Evolutionary conservation across 2,329 filamentous ascomycete genomes (phyloP).

Genomic region (Fusarium sp.): DNA sequence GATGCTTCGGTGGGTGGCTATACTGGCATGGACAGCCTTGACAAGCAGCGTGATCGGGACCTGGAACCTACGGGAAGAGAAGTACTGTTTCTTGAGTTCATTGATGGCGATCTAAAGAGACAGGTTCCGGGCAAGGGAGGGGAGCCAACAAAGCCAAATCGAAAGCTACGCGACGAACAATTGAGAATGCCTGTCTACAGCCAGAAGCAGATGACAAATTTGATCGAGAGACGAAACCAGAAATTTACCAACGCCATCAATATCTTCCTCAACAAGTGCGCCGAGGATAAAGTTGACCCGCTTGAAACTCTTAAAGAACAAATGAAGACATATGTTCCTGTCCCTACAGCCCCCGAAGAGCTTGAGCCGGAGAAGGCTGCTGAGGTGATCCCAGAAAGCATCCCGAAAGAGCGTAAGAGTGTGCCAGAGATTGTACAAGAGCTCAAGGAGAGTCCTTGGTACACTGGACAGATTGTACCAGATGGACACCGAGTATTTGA

Average conservation of each 20-base stretch:
- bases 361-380: conserved; percentile 50
- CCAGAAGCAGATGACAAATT: conserved; percentile 88
- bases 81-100: conserved; percentile 90
- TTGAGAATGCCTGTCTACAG: conserved; percentile 93
- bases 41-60: conserved; percentile 39
- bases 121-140: conserved; percentile 80
- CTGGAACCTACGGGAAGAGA: conserved; percentile 63
- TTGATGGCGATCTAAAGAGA: conserved; percentile 90
- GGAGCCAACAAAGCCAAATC: conserved; percentile 75
- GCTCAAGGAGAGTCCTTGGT: conserved; percentile 86
- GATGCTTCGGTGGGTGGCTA: conserved; percentile 70
- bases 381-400: conserved; percentile 73
- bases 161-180: conserved; percentile 80
- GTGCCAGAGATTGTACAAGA: conserved; percentile 89
- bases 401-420: conserved; percentile 82
- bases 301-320: conserved; percentile 73
- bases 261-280: conserved; percentile 80
- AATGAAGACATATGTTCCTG: conserved; percentile 72
- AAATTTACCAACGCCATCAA: conserved; percentile 86
- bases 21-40: conserved; percentile 63
- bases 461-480: conserved; percentile 91
- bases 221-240: conserved; percentile 90
- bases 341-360: conserved; percentile 61
- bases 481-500: conserved; percentile 94
- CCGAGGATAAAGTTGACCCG: conserved; percentile 74